Percentiles rank a stretch among this genome's conserved stretches.
phyloP scores from a whole-genome alignment of 1,284 basidiomycete genomes.

The Trametes hirsuta region DNA sequence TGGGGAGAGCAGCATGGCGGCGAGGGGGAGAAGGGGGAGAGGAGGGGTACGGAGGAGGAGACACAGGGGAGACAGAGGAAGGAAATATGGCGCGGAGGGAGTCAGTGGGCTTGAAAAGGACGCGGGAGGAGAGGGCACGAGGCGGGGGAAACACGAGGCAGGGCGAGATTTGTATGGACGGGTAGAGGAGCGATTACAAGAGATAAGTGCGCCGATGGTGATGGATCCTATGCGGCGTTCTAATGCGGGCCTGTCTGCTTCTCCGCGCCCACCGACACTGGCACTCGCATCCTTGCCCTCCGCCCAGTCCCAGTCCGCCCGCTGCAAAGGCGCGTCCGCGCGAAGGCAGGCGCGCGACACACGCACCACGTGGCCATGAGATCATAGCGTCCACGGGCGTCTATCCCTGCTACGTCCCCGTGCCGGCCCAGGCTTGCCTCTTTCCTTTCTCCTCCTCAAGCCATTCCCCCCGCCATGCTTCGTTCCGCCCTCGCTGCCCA shows the following conservation, averaged over 20 bases:
- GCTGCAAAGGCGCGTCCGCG: neutral
- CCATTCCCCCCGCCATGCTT: slow-evolving; percentile 38
- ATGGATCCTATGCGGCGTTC: slow-evolving; percentile 18
- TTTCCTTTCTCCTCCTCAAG: neutral
- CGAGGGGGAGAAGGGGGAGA: slow-evolving; percentile 4
- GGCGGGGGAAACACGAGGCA: slow-evolving; percentile 31
- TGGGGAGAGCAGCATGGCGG: slow-evolving; percentile 71
- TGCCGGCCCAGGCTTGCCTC: neutral
- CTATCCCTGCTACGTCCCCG: slow-evolving; percentile 6
- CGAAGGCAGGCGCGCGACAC: neutral
- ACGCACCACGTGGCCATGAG: slow-evolving; percentile 10
- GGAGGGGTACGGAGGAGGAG: slow-evolving; percentile 16
- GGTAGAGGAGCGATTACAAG: slow-evolving; percentile 8
- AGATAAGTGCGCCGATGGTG: slow-evolving; percentile 26
- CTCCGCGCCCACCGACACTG: neutral
- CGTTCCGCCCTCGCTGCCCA: slow-evolving; percentile 35
- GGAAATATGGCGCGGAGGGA: slow-evolving; percentile 16
- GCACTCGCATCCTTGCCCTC: slow-evolving; percentile 8
- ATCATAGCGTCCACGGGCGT: slow-evolving; percentile 18
- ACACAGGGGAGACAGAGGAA: slow-evolving; percentile 12
- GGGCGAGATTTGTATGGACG: slow-evolving; percentile 11
- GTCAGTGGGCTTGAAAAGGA: slow-evolving; percentile 29
- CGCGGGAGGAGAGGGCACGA: slow-evolving; percentile 30
- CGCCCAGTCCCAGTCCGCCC: slow-evolving; percentile 14
- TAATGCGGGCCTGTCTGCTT: neutral